Percentiles rank a stretch among this genome's conserved stretches.
Conservation (phyloP, 495 filamentous ascomycete species). For the Penicillium tannophilum region DNA sequence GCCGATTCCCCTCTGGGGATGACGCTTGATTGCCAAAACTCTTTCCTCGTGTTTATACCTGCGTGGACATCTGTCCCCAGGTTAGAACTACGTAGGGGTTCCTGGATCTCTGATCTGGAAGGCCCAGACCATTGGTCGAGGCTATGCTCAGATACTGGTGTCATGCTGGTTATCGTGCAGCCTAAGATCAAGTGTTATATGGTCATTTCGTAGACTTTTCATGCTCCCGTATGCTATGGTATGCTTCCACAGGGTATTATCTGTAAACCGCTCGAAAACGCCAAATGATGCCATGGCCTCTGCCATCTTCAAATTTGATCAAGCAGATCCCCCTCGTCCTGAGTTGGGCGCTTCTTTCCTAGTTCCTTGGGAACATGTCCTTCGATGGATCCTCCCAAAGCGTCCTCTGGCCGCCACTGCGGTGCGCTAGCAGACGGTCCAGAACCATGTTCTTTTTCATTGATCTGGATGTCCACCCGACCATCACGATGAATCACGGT, state of each 20-base stretch:
- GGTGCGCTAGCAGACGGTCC: constrained; percentile 27
- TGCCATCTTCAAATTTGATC: constrained; percentile 34
- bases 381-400: constrained; percentile 47
- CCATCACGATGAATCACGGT: constrained; percentile 30
- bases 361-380: constrained; percentile 41
- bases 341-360: constrained; percentile 13
- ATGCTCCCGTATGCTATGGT: constrained; percentile 20
- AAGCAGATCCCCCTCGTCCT: constrained; percentile 38
- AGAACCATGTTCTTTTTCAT: constrained; percentile 37
- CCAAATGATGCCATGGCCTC: constrained; percentile 11
- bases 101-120: constrained; percentile 13
- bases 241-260: constrained; percentile 26
- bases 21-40: constrained; percentile 91
- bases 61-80: constrained; percentile 8
- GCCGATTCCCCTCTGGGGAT: constrained; percentile 74
- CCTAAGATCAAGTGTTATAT: constrained; percentile 3
- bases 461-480: constrained; percentile 41
- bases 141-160: constrained; percentile 12
- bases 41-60: constrained; percentile 38
- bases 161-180: constrained; percentile 3
- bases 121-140: constrained; percentile 18
- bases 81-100: constrained; percentile 27
- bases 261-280: constrained; percentile 19
- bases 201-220: constrained; percentile 23
- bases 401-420: constrained; percentile 38